A percentile compares a stretch with the other conserved stretches of the same genome.
Conservation (phyloP, 2,329 filamentous ascomycete genomes). For the Myriosclerotinia scirpicola region DNA sequence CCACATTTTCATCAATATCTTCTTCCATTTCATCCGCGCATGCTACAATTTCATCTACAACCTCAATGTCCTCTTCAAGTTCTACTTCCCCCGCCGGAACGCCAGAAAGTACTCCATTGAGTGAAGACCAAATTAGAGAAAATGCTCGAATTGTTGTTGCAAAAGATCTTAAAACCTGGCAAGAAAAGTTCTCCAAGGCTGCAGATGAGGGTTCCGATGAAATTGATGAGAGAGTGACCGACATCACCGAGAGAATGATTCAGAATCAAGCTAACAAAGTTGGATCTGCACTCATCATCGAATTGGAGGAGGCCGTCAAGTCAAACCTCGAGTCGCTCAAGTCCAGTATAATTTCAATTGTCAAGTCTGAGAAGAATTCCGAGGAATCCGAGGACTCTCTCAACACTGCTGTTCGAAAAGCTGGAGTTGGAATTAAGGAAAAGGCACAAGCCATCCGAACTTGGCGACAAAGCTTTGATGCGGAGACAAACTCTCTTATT, state of each 20-base stretch:
- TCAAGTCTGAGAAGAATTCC: slow-evolving; percentile 50
- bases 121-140: slow-evolving; percentile 55
- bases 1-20: slow-evolving; percentile 35
- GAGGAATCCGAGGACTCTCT: slow-evolving; percentile 54
- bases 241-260: slow-evolving; percentile 72
- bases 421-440: slow-evolving; percentile 61
- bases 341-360: slow-evolving; percentile 62
- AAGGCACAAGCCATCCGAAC: slow-evolving; percentile 63
- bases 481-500: slow-evolving; percentile 56
- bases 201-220: slow-evolving; percentile 80
- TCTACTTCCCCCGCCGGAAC: slow-evolving; percentile 35
- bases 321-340: slow-evolving; percentile 66
- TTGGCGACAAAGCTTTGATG: slow-evolving; percentile 61
- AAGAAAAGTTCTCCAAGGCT: slow-evolving; percentile 81
- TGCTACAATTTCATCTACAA: slow-evolving; percentile 28
- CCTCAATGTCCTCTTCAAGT: slow-evolving; percentile 25
- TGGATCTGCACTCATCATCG: slow-evolving; percentile 64
- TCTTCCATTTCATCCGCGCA: slow-evolving; percentile 34
- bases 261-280: slow-evolving; percentile 63
- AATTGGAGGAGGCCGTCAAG: slow-evolving; percentile 67
- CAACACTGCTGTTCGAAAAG: slow-evolving; percentile 53
- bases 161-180: slow-evolving; percentile 80
- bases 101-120: slow-evolving; percentile 38
- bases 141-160: slow-evolving; percentile 66
- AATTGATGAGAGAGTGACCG: slow-evolving; percentile 59